Evolutionary conservation across 495 filamentous ascomycete genomes (phyloP), one percentile per base, ranked within the genome.

Genomic region (Podospora comata): DNA sequence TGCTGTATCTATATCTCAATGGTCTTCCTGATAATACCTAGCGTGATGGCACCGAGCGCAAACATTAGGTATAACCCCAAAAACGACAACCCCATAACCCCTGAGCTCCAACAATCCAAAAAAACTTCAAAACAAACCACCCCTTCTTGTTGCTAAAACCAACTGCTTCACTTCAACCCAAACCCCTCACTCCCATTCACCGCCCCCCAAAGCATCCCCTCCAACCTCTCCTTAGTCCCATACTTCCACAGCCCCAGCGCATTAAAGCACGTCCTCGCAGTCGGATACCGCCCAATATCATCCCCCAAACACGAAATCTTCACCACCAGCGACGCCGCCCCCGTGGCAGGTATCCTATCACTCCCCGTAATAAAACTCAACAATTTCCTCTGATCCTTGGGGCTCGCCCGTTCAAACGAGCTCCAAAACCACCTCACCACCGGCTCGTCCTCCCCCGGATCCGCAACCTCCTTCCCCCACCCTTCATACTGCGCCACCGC

Each of bases 251-350:
- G 77, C 11, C 88, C 87, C 66, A 97, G 77, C 72, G 87, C 86
- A 79, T 97, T 97, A 78, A 97, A 97, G 71, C 94, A 97, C 13
- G 94, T 97, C 71, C 94, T 87, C 26, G 94, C 94, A 6, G 90
- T 90, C 18, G 94, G 94, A 72, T 91, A 97, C 56, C 94, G 82
- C 26, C 85, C 79, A 68, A 82, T 82, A 70, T 96, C 90, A 55
- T 92, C 87, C 4, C 92, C 93, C 32, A 94, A 80, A 71, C 91
- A 92, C 44, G 83, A 83, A 27, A 97, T 79, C 66, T 88, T 86
- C 54, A 97, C 91, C 9, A 89, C 84, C 64, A 97, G 80, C 71
- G 87, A 92, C 32, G 92, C 91, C 16, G 93, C 91, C 2, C 94
- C 94, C 88, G 92, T 93, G 5, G 94, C 94, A 4, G 94, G 94